phyloP scores from a whole-genome alignment of 2,329 filamentous ascomycete species.

The Ophiostoma perfectum region DNA sequence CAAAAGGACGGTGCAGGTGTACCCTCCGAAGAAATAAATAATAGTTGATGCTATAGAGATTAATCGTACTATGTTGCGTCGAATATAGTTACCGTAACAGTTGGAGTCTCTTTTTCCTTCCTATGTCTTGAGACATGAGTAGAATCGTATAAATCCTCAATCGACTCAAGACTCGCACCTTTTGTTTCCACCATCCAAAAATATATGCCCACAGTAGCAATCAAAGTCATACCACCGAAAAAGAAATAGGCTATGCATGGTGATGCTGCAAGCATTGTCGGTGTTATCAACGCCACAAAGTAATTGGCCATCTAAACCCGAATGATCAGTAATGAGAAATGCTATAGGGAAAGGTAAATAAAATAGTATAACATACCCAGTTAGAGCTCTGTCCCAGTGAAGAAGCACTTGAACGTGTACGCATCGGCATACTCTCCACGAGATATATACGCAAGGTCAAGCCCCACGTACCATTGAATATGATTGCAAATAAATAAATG shows the following conservation, averaged over 20 bases:
- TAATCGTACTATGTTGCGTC: background rate
- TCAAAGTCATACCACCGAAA: background rate
- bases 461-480: conserved; percentile 9
- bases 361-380: background rate
- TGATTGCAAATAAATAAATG: conserved; percentile 10
- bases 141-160: background rate
- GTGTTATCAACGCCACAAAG: conserved; percentile 8
- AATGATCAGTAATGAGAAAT: background rate
- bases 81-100: background rate
- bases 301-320: conserved; percentile 5
- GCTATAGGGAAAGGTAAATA: too few relatives aligned
- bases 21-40: too few relatives aligned
- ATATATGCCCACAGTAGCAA: conserved; percentile 5
- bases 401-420: conserved; percentile 5
- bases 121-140: too few relatives aligned
- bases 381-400: conserved; percentile 9
- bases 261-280: conserved; percentile 11
- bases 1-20: too few relatives aligned
- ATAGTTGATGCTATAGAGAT: too few relatives aligned
- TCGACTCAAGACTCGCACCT: background rate
- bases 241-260: conserved; percentile 11
- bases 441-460: conserved; percentile 3
- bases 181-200: conserved; percentile 6
- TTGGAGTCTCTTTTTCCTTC: background rate
- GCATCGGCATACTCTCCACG: conserved; percentile 15